Percentiles rank a stretch among this genome's conserved stretches.
Evolutionary conservation across 345 rosid species (phyloP).

Genomic region (Moricandia moricandioides): DNA sequence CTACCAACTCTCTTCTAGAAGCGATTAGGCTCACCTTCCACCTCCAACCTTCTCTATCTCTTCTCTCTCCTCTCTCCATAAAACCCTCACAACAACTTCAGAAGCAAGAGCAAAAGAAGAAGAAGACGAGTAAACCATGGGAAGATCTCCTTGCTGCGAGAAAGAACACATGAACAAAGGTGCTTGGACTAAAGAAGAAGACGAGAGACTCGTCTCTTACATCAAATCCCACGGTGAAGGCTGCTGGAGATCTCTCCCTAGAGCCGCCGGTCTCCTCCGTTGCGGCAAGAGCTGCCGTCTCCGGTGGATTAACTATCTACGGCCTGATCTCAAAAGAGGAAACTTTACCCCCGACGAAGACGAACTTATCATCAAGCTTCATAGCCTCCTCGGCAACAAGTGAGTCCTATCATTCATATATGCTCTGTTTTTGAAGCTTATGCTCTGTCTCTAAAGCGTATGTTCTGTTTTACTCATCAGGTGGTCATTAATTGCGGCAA

Average conservation of each 20-base stretch:
- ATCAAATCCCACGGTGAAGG: constrained; percentile 37
- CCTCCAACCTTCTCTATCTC: constrained; percentile 27
- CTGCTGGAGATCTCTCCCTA: not conserved
- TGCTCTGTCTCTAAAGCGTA: not conserved
- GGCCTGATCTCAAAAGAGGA: constrained; percentile 68
- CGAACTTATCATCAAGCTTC: constrained; percentile 57
- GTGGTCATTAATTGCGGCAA: constrained; percentile 82
- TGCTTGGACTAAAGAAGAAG: constrained; percentile 63
- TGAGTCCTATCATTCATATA: constrained; percentile 5
- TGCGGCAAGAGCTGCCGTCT: constrained; percentile 1
- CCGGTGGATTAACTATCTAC: constrained; percentile 39
- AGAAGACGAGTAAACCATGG: constrained; percentile 42
- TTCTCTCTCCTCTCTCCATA: constrained; percentile 16
- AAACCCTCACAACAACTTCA: constrained; percentile 25
- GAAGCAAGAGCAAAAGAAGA: not conserved
- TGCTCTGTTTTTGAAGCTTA: not conserved
- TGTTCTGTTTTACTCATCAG: constrained; percentile 32
- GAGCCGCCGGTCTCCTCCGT: not conserved
- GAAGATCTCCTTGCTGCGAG: constrained; percentile 72
- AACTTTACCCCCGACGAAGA: constrained; percentile 62
- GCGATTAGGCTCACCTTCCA: constrained; percentile 48
- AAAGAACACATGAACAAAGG: constrained; percentile 68
- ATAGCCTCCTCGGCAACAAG: constrained; percentile 65
- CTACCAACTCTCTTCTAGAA: constrained; percentile 99
- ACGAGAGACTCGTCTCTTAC: constrained; percentile 51